Percentiles rank a stretch among this genome's conserved stretches.
Conservation (phyloP, 768 basidiomycete species). For the Suillus sp. region DNA sequence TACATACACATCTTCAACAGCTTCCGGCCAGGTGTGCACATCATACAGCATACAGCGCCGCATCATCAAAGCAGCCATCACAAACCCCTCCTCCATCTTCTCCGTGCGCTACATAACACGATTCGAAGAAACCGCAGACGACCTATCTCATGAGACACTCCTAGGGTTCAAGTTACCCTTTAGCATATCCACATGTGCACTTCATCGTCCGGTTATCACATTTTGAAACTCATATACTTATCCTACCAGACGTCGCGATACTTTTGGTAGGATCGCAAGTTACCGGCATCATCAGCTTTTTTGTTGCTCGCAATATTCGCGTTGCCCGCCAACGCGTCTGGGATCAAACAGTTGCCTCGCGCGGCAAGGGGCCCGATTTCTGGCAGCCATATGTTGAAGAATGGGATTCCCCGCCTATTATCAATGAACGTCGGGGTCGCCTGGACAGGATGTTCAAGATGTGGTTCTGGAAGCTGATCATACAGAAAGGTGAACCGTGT, state of each 20-base stretch:
- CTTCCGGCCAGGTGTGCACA: slow-evolving; percentile 49
- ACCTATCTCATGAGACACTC: slow-evolving; percentile 49
- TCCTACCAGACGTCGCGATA: slow-evolving; percentile 64
- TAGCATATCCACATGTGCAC: slow-evolving; percentile 66
- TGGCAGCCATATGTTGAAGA: slow-evolving; percentile 86
- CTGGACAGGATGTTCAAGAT: slow-evolving; percentile 16
- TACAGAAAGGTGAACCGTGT: slow-evolving; percentile 25
- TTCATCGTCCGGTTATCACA: slow-evolving; percentile 14
- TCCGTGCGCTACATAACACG: slow-evolving; percentile 30
- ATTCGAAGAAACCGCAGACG: slow-evolving; percentile 29
- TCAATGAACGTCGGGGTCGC: slow-evolving; percentile 32
- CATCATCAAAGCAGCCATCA: slow-evolving; percentile 49
- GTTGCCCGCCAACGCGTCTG: slow-evolving; percentile 78
- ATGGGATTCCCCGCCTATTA: slow-evolving; percentile 62
- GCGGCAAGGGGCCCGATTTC: slow-evolving; percentile 81
- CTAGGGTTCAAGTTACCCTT: slow-evolving; percentile 71
- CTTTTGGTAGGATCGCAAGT: slow-evolving; percentile 75
- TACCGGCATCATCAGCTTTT: slow-evolving; percentile 76
- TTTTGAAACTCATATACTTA: not conserved
- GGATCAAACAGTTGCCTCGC: slow-evolving; percentile 81
- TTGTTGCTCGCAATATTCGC: slow-evolving; percentile 80
- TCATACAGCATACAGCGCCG: slow-evolving; percentile 74
- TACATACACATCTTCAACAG: slow-evolving; percentile 9
- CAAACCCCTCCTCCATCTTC: slow-evolving; percentile 29
- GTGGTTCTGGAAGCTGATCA: slow-evolving; percentile 19